These are phyloP conservation scores for Exophiala viscosa DNA, from an alignment of 2,329 filamentous ascomycete species.

Conservation along the genomic window DNA sequence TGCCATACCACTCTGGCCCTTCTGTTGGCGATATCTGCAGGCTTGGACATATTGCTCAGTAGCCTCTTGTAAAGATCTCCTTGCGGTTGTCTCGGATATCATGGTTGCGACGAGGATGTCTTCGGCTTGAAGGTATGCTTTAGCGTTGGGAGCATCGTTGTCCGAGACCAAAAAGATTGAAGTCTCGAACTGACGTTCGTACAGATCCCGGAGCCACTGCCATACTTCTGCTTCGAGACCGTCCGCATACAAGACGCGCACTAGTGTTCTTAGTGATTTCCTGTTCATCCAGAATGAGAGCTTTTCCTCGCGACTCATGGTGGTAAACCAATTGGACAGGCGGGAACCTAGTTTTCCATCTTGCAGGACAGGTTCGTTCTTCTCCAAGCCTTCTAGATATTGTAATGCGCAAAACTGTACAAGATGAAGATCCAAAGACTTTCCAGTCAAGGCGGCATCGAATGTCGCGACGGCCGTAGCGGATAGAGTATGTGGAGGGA, in stretches of 20 bases:
- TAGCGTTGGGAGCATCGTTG: constrained; percentile 3
- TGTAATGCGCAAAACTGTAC: constrained; percentile 16
- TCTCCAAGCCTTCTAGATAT: constrained; percentile 14
- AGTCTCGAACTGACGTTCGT: constrained; percentile 16
- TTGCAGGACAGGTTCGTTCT: constrained; percentile 9
- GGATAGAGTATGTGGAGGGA: constrained; percentile 9
- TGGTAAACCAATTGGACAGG: constrained; percentile 23
- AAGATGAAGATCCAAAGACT: constrained; percentile 11
- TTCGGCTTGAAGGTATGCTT: constrained; percentile 20
- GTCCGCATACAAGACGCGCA: constrained; percentile 18
- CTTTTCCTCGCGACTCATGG: constrained; percentile 14
- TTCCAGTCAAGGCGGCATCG: constrained; percentile 18
- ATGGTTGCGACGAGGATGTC: constrained; percentile 23
- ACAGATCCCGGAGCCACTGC: constrained; percentile 25
- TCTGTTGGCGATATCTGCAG: constrained; percentile 22
- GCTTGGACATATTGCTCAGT: constrained; percentile 25
- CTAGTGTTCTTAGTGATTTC: constrained; percentile 6
- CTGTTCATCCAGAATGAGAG: constrained; percentile 17
- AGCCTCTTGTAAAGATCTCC: constrained; percentile 18
- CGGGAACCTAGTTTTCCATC: constrained; percentile 16
- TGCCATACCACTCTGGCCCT: constrained; percentile 23
- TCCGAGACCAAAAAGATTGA: constrained; percentile 4
- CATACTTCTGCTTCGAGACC: constrained; percentile 28
- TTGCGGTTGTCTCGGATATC: constrained; percentile 20
- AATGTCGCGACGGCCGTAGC: constrained; percentile 21